phyloP scores from a whole-genome alignment of 805 yeast species.

The Starmerella potacharoeniae region DNA sequence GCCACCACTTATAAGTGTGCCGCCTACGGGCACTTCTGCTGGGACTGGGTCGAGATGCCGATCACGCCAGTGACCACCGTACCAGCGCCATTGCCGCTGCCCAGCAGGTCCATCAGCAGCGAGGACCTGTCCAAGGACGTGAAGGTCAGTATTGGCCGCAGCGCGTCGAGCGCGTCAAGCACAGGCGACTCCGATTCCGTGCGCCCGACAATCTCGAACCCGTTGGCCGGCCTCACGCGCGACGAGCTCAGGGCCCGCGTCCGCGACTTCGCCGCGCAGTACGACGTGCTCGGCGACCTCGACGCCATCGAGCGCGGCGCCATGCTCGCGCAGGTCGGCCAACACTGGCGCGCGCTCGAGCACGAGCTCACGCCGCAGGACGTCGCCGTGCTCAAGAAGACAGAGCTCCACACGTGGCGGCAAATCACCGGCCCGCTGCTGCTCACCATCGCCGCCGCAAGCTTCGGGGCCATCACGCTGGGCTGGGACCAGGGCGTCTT shows the following conservation, averaged over 20 bases:
- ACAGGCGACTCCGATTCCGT: background rate
- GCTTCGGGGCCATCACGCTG: constrained; percentile 58
- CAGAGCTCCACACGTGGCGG: constrained; percentile 37
- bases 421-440: constrained; percentile 34
- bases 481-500: constrained; percentile 67
- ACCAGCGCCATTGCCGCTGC: too few relatives aligned
- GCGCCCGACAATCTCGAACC: background rate
- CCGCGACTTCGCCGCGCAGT: constrained; percentile 11
- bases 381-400: constrained; percentile 30
- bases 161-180: background rate
- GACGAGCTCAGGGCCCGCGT: constrained; percentile 9
- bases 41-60: too few relatives aligned
- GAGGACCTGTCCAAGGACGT: background rate
- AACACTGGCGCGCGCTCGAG: constrained; percentile 24
- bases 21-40: too few relatives aligned
- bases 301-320: constrained; percentile 36
- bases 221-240: constrained; percentile 10
- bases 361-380: constrained; percentile 26
- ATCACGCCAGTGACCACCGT: too few relatives aligned
- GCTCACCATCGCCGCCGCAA: constrained; percentile 45
- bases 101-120: background rate
- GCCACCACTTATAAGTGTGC: background rate
- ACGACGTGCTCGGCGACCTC: constrained; percentile 20
- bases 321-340: constrained; percentile 39
- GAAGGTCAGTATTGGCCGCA: background rate